phyloP scores from a whole-genome alignment of 345 rosid genomes.

The thale cress (Arabidopsis thaliana) region TAIR10.1 NC_003070.9:26224501-26225000 shows the following conservation, averaged over 20 bases:
- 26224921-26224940: conserved; percentile 70
- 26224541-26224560: conserved; percentile 98
- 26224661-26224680: conserved; percentile 77
- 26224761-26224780: conserved; percentile 67
- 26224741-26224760: conserved; percentile 73
- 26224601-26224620: conserved; percentile 51
- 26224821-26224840: conserved; percentile 59
- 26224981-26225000: conserved; percentile 57
- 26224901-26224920: conserved; percentile 78
- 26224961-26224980: conserved; percentile 95
- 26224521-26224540: conserved; percentile 59
- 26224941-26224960: conserved; percentile 84
- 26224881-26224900: conserved; percentile 83
- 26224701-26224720: conserved; percentile 51
- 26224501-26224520: conserved; percentile 71
- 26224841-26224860: conserved; percentile 66
- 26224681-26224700: conserved; percentile 67
- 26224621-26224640: conserved; percentile 88
- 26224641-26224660: conserved; percentile 73
- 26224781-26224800: conserved; percentile 86
- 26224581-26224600: conserved; percentile 51
- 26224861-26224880: conserved; percentile 52
- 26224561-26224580: conserved; percentile 73
- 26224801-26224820: conserved; percentile 78
- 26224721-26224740: conserved; percentile 70